phyloP scores from a whole-genome alignment of 352 stramenopile species.

The Phytophthora macrochlamydospora region DNA sequence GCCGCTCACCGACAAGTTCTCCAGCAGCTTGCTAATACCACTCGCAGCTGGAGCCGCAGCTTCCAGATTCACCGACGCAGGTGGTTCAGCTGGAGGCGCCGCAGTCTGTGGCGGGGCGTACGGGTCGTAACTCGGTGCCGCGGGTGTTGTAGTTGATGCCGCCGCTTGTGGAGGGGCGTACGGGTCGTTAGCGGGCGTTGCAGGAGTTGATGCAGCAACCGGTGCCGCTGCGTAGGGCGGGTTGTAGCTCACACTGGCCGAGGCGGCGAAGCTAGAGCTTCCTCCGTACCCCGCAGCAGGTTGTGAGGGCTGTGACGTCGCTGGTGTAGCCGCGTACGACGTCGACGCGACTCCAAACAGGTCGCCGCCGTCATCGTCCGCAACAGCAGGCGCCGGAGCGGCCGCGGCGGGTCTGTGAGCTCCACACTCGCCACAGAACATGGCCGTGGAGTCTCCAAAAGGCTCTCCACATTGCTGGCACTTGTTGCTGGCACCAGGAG shows the following conservation, averaged over 20 bases:
- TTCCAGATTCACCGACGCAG: constrained; percentile 56
- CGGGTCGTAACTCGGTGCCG: constrained; percentile 32
- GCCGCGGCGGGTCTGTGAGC: constrained; percentile 42
- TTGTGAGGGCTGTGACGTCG: constrained; percentile 5
- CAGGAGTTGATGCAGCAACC: constrained; percentile 15
- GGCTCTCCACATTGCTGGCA: constrained; percentile 59
- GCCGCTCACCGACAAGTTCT: constrained; percentile 58
- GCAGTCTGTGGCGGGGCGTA: constrained; percentile 38
- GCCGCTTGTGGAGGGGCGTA: constrained; percentile 23
- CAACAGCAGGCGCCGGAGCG: constrained; percentile 2
- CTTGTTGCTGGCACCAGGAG: constrained; percentile 5
- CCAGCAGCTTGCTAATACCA: constrained; percentile 66
- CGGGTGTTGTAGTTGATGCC: constrained; percentile 14
- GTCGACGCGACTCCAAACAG: constrained; percentile 58
- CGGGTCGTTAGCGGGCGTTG: constrained; percentile 24
- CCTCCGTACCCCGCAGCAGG: constrained; percentile 11
- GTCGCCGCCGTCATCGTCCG: constrained; percentile 50
- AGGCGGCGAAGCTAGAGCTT: constrained; percentile 28
- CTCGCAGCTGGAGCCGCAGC: constrained; percentile 35
- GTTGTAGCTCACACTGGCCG: constrained; percentile 35
- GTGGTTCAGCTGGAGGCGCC: constrained; percentile 36
- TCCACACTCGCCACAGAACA: constrained; percentile 82
- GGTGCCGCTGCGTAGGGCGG: constrained; percentile 22
- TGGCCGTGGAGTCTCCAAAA: constrained; percentile 57
- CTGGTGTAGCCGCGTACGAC: constrained; percentile 20